phyloP scores from a whole-genome alignment of 2,329 filamentous ascomycete genomes.

The Colletotrichum godetiae region DNA sequence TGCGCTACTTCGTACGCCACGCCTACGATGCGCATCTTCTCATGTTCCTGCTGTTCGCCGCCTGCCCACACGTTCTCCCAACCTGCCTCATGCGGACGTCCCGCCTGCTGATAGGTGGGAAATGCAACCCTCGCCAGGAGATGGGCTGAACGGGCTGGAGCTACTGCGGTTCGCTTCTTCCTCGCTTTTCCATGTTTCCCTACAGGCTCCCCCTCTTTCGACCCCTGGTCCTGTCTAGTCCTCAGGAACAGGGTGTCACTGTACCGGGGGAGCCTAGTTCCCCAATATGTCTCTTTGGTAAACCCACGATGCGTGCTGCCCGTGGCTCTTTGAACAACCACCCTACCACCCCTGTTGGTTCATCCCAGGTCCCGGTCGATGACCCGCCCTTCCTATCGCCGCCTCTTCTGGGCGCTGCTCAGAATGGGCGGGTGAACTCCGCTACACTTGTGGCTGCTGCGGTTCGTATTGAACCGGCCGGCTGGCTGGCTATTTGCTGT shows the following conservation, averaged over 20 bases:
- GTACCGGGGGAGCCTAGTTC: conserved; percentile 27
- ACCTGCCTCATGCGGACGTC: conserved; percentile 44
- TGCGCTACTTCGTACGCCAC: not conserved
- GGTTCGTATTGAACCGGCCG: conserved; percentile 20
- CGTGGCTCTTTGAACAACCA: not conserved
- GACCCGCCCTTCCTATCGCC: conserved; percentile 24
- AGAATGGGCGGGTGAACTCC: conserved; percentile 24
- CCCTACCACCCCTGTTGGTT: conserved; percentile 4
- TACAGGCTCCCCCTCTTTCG: conserved; percentile 2
- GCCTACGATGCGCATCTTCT: conserved; percentile 8
- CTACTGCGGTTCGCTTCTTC: conserved; percentile 10
- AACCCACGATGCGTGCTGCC: conserved; percentile 3
- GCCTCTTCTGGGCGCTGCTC: conserved; percentile 6
- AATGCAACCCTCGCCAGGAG: conserved; percentile 21
- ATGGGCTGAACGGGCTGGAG: conserved; percentile 27
- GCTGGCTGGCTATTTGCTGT: not conserved
- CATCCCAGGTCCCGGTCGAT: conserved; percentile 19
- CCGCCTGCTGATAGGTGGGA: conserved; percentile 43
- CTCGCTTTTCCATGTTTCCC: conserved; percentile 6
- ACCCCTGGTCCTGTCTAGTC: conserved; percentile 28
- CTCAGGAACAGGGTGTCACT: conserved; percentile 33
- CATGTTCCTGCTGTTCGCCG: conserved; percentile 29
- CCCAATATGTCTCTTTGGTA: conserved; percentile 1
- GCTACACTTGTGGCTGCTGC: conserved; percentile 25
- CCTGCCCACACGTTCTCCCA: conserved; percentile 29